Conservation (phyloP, 768 basidiomycete genomes). For the Russula compacta region DNA sequence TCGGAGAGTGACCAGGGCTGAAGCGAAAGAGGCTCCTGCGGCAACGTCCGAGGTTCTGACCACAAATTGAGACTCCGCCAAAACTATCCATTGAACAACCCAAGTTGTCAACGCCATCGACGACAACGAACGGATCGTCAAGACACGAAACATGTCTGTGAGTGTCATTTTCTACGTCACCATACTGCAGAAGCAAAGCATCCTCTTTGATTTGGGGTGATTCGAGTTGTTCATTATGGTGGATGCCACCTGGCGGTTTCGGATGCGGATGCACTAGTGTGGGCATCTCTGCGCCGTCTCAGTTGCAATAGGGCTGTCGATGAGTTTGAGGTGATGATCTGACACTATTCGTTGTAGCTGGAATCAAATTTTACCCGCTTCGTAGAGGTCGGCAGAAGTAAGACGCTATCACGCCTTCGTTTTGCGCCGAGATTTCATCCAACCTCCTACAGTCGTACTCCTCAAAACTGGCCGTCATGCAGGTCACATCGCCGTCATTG, state of each 20-base stretch:
- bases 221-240: not conserved
- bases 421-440: not conserved
- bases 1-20: no score
- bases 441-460: constrained; percentile 64
- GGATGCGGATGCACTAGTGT: constrained; percentile 1
- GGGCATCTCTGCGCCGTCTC: not conserved
- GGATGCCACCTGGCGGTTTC: not conserved
- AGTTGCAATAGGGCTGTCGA: not conserved
- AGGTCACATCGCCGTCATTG: constrained; percentile 90
- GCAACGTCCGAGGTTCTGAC: not conserved
- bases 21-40: no score
- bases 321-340: not conserved
- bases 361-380: constrained; percentile 90
- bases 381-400: constrained; percentile 96
- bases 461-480: constrained; percentile 78
- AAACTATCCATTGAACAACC: constrained; percentile 1
- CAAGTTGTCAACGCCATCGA: constrained; percentile 1
- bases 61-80: constrained; percentile 12
- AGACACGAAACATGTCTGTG: constrained; percentile 15
- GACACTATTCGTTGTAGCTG: not conserved
- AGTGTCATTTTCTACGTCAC: not conserved
- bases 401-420: constrained; percentile 18
- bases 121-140: constrained; percentile 13
- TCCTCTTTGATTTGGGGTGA: not conserved
- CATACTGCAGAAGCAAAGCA: not conserved